A percentile compares a stretch with the other conserved stretches of the same genome.
Evolutionary conservation across 768 basidiomycete species (phyloP).

Genomic region (Exidia glandulosa): DNA sequence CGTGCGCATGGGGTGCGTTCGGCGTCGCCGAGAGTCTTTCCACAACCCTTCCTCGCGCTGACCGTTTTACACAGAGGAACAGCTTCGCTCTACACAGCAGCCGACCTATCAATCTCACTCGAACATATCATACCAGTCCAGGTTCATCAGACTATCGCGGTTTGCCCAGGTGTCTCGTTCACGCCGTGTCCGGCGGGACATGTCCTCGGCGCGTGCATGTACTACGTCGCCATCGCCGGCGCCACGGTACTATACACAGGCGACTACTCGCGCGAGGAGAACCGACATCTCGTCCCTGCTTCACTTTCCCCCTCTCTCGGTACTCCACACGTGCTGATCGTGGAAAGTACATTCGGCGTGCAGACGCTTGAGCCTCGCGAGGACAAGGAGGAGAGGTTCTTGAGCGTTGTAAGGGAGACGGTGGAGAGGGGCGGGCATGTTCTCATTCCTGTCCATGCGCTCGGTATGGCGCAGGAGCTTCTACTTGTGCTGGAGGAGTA

Average conservation of each 20-base stretch:
- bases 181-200: conserved; percentile 98
- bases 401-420: conserved; percentile 79
- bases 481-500: too few species aligned
- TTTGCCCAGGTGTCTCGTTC: conserved; percentile 88
- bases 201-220: conserved; percentile 97
- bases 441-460: too few species aligned
- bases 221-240: conserved; percentile 91
- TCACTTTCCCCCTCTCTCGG: conserved; percentile 85
- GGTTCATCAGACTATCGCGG: conserved; percentile 82
- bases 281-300: conserved; percentile 92
- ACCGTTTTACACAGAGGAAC: conserved; percentile 46
- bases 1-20: conserved; percentile 79
- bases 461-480: too few species aligned
- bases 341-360: conserved; percentile 95
- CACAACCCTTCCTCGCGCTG: neutral
- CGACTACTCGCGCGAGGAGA: conserved; percentile 97
- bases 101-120: conserved; percentile 77
- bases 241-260: conserved; percentile 94
- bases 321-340: conserved; percentile 94
- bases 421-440: too few species aligned
- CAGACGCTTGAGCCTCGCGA: conserved; percentile 87
- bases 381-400: conserved; percentile 93
- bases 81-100: conserved; percentile 68
- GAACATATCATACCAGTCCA: conserved; percentile 85
- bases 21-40: too few species aligned